A percentile compares a stretch with the other conserved stretches of the same genome.
Conservation (phyloP, 352 stramenopile species). For the Globisporangium heterothallicum region DNA sequence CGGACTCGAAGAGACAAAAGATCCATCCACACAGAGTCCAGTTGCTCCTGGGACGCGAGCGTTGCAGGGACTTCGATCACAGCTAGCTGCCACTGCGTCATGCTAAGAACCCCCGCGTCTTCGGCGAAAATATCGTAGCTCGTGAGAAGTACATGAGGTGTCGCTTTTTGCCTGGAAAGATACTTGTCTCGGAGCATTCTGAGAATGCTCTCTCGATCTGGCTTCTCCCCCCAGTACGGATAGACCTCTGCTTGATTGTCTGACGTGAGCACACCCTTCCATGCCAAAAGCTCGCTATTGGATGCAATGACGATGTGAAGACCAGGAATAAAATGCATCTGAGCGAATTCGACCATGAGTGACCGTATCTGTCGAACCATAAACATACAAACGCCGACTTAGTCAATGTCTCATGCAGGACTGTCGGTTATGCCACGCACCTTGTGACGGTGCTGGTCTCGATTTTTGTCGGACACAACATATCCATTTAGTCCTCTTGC, state of each 20-base stretch:
- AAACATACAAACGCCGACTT: background rate
- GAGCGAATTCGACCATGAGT: constrained; percentile 25
- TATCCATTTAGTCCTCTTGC: constrained; percentile 26
- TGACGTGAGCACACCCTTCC: constrained; percentile 29
- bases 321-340: constrained; percentile 19
- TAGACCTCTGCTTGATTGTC: constrained; percentile 27
- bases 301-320: constrained; percentile 47
- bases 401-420: constrained; percentile 6
- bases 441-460: constrained; percentile 12
- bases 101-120: constrained; percentile 31
- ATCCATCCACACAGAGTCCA: constrained; percentile 36
- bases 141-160: constrained; percentile 46
- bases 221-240: constrained; percentile 46
- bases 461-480: constrained; percentile 11
- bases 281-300: constrained; percentile 27
- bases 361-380: constrained; percentile 18
- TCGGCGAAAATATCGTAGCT: constrained; percentile 56
- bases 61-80: constrained; percentile 38
- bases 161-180: constrained; percentile 19
- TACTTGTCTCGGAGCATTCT: constrained; percentile 31
- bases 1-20: constrained; percentile 56
- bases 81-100: constrained; percentile 39
- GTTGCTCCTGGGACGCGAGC: constrained; percentile 13
- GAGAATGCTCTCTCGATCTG: constrained; percentile 36
- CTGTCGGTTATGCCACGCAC: background rate